These are phyloP conservation scores for Lipomyces kockii DNA, from an alignment of 805 yeast species.

Conservation along the genomic window DNA sequence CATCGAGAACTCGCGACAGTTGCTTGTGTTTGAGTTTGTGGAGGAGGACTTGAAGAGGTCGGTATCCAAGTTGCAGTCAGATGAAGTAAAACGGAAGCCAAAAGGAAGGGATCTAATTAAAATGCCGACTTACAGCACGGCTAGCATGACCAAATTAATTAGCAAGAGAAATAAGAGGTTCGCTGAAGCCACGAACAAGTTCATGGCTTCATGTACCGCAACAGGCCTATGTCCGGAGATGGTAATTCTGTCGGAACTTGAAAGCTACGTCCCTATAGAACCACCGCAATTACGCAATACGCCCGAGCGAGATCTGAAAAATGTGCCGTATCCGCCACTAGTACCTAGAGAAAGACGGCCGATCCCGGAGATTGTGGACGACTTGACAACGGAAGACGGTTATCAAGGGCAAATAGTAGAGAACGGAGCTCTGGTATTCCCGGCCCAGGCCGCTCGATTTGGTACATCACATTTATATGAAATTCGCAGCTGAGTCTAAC, in stretches of 20 bases:
- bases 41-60: slow-evolving; percentile 23
- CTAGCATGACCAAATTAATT: slow-evolving; percentile 29
- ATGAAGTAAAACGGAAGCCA: neutral
- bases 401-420: slow-evolving; percentile 69
- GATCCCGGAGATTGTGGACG: slow-evolving; percentile 56
- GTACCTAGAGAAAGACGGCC: slow-evolving; percentile 48
- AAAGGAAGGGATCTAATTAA: slow-evolving; percentile 11
- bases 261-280: slow-evolving; percentile 12
- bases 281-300: neutral
- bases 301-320: slow-evolving; percentile 7
- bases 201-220: slow-evolving; percentile 15
- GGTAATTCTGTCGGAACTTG: slow-evolving; percentile 14
- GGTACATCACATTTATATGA: slow-evolving; percentile 19
- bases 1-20: neutral
- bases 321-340: slow-evolving; percentile 19
- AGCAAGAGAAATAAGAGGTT: slow-evolving; percentile 25
- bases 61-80: neutral
- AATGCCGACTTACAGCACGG: slow-evolving; percentile 30
- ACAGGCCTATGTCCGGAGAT: slow-evolving; percentile 25
- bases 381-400: slow-evolving; percentile 52
- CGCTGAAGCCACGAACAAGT: slow-evolving; percentile 14
- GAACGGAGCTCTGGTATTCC: slow-evolving; percentile 52
- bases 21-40: slow-evolving; percentile 31
- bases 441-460: slow-evolving; percentile 53
- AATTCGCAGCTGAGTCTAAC: neutral